Evolutionary conservation across 1,284 basidiomycete genomes (phyloP).

Genomic region (Porodaedalea pini): DNA sequence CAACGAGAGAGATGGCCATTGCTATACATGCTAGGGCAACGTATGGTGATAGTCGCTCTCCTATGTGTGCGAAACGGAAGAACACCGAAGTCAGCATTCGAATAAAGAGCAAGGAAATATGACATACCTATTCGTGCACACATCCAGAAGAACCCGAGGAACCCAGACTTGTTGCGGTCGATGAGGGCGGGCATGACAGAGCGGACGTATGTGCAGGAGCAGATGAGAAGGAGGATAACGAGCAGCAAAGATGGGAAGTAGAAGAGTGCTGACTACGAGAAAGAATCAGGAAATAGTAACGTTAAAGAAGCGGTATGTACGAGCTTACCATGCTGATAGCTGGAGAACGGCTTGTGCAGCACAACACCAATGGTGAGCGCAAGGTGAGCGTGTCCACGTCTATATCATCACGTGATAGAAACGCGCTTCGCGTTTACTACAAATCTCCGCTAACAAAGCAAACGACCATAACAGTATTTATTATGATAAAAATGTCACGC

Average conservation of each 20-base stretch:
- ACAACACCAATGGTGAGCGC: neutral
- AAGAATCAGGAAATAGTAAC: neutral
- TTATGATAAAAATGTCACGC: no score
- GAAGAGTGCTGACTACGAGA: conserved; percentile 86
- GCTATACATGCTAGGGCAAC: conserved; percentile 61
- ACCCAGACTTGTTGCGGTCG: conserved; percentile 93
- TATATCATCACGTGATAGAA: neutral
- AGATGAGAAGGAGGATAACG: conserved; percentile 90
- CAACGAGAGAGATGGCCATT: conserved; percentile 38
- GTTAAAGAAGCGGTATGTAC: neutral
- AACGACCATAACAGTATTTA: no score
- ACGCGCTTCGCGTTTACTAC: no score
- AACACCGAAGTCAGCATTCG: neutral
- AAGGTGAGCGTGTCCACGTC: neutral
- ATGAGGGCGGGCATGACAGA: conserved; percentile 86
- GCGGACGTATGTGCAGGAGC: conserved; percentile 95
- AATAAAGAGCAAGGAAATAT: neutral
- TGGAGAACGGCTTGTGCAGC: neutral
- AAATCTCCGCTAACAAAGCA: no score
- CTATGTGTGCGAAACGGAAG: conserved; percentile 31
- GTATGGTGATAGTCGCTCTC: conserved; percentile 66
- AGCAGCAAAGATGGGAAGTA: conserved; percentile 95
- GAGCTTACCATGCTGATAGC: neutral
- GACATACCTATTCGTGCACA: conserved; percentile 83
- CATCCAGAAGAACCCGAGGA: conserved; percentile 91